Base-by-base conservation (phyloP, 2,329 filamentous ascomycete species). In the Zasmidium citrigriseum region DNA sequence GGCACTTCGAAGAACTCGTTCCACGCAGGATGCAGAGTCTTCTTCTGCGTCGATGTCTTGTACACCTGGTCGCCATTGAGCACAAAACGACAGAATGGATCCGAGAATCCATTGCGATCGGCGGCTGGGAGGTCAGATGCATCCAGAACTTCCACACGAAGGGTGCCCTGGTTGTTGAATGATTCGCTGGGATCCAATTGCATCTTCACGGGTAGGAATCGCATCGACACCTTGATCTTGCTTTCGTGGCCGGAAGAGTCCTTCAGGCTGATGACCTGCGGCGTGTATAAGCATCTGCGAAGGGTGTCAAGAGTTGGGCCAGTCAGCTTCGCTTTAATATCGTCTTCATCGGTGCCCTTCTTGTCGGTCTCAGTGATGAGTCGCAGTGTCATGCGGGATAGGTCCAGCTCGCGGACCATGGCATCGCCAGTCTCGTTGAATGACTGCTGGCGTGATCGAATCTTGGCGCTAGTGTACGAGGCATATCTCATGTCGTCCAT, bases 101-200 rank as follows among this genome's bases (percentile, higher is more conserved):
- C 95, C 68, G 92, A 97, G 83, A 89, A 98, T 67, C 95, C 95
- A 72, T 99, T 99, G 29, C 92, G 88, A 71, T 99, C 95, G 24
- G 93, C 93, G 1, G 95, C 88, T 7, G 95, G 95, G n/a, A 99
- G 84, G 59, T 96, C 88, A 9, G 85, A 79, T 18, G 88, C 95
- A 73, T 96, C 92, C 38, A 98, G 79, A 18, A 99, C 84, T 69
- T 98, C 92, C n/a, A 99, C 91, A 20, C 93, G 90, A 21, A 99
- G 86, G 58, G 87, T 93, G 59, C 95, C 95, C 86, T 96, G 96
- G 77, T 99, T 99, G 84, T 97, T 98, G 82, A 99, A 96, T 70
- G 92, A 97, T 77, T 99, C 95, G 68, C 88, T 91, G 0, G 95
- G 90, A 70, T 99, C 92, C 50, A 99, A 88, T 57, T 87, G 81